Evolutionary conservation across 805 yeast species (phyloP), one percentile per base, ranked within the genome.

Genomic region (Starmera caribaea): DNA sequence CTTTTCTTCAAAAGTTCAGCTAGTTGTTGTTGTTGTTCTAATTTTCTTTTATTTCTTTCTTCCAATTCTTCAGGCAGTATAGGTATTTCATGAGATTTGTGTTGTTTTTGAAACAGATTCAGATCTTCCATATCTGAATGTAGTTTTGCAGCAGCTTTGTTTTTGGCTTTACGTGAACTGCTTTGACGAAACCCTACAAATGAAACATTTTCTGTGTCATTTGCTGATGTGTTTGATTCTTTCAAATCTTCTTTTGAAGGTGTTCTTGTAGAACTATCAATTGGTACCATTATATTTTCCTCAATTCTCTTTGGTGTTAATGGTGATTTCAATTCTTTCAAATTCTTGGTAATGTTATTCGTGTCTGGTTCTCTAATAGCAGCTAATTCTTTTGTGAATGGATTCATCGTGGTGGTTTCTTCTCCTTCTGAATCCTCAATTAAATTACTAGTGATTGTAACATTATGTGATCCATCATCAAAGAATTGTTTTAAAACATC

Each of bases 121-220:
- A 84, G 66, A 36, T 80, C 80, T 42, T 73, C 73, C 69, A 85
- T 82, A 54, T 79, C 76, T 10, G 71, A 70, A 49, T 81, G 90
- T 13, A 85, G 61, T 52, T 76, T 79, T 41, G 63, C 61, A 1
- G 78, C 79, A 0, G 94, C 94, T 49, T 69, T 74, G 32, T 69
- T 68, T 35, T 79, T 79, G 1, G 95, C 94, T 32, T 73, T 71
- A 38, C 84, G 57, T 2, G 70, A 54, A 45, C 47, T 49, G n/a
- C 50, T 35, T 5, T 43, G 39, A 12, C 55, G 50, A 3, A 21
- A 21, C 26, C 26, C 26, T 21, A 33, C 16, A n/a, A 33, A 17
- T 21, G 28, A 17, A 8, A 6, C 16, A n/a, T 33, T 17, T 13
- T 17, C n/a, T 2, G 38, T 15, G 9, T 47, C 40, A 59, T 12